Conservation (phyloP, 768 basidiomycete species). For the Leccinum variicolor region DNA sequence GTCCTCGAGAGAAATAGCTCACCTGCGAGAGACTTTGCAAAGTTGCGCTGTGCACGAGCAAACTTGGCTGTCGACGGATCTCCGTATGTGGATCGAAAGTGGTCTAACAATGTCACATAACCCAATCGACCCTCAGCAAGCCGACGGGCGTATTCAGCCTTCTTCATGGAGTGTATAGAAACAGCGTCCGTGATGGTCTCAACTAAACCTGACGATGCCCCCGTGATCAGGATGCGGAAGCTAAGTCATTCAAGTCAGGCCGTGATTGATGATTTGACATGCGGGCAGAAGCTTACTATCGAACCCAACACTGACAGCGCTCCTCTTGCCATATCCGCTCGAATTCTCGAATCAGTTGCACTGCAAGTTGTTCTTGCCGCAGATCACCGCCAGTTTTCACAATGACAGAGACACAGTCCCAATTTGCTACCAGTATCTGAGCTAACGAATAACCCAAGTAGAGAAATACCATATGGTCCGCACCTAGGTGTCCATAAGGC, state of each 20-base stretch:
- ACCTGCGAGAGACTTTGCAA: constrained; percentile 90
- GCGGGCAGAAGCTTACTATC: constrained; percentile 58
- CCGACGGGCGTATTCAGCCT: constrained; percentile 92
- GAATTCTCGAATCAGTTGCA: constrained; percentile 92
- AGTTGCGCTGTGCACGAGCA: constrained; percentile 86
- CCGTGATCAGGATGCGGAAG: constrained; percentile 95
- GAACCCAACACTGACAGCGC: constrained; percentile 87
- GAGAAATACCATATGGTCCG: constrained; percentile 19
- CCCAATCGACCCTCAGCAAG: constrained; percentile 77
- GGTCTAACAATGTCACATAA: constrained; percentile 87
- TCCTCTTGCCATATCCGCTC: constrained; percentile 95
- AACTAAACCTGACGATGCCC: constrained; percentile 87
- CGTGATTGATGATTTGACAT: neutral
- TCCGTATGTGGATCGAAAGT: constrained; percentile 90
- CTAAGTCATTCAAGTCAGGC: constrained; percentile 38
- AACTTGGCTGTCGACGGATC: constrained; percentile 85
- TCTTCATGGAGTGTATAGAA: constrained; percentile 99
- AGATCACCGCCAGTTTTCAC: constrained; percentile 98
- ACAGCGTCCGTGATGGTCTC: constrained; percentile 99
- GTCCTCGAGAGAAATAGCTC: constrained; percentile 12
- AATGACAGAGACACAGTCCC: constrained; percentile 94
- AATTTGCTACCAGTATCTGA: constrained; percentile 47
- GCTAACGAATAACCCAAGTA: constrained; percentile 3
- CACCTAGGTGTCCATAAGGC: constrained; percentile 93
- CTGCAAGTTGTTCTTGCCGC: constrained; percentile 95